These are phyloP conservation scores for Acanthamoeba royreba DNA, from an alignment of 208 protist species.

Conservation along the genomic window DNA sequence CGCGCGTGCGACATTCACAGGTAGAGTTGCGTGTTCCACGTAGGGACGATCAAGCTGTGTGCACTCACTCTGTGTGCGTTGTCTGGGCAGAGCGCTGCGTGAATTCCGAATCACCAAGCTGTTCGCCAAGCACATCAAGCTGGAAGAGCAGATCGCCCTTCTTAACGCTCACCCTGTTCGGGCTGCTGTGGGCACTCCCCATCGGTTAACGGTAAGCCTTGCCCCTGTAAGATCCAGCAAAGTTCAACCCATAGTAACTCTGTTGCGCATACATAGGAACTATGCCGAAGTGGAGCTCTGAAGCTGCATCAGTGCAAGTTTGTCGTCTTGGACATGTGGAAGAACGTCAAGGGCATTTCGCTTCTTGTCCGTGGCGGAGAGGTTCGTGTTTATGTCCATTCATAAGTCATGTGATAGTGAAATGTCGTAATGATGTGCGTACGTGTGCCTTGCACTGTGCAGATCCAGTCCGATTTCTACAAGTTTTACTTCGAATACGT, in stretches of 20 bases:
- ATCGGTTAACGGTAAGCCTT: not conserved
- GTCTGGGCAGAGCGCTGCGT: not conserved
- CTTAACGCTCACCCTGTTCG: not conserved
- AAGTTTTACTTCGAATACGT: not conserved
- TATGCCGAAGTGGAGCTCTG: not conserved
- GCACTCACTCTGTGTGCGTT: not conserved
- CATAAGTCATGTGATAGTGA: no score
- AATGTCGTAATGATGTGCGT: not conserved
- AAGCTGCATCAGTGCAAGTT: not conserved
- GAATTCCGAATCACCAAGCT: not conserved
- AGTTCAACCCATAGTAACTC: not conserved
- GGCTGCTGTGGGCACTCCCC: not conserved
- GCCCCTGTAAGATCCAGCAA: not conserved
- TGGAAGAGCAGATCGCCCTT: not conserved
- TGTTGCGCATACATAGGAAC: not conserved
- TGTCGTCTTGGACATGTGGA: not conserved
- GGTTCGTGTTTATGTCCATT: no score
- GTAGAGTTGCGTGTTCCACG: not conserved
- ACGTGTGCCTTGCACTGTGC: not conserved
- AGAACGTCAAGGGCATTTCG: constrained; percentile 12
- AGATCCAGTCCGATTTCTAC: not conserved
- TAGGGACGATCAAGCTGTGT: not conserved
- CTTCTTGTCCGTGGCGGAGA: not conserved
- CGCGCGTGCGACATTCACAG: not conserved
- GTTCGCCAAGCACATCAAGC: not conserved